Evolutionary conservation across 2,329 filamentous ascomycete species (phyloP), one percentile per base, ranked within the genome.

Genomic region (Huntiella bhutanensis): DNA sequence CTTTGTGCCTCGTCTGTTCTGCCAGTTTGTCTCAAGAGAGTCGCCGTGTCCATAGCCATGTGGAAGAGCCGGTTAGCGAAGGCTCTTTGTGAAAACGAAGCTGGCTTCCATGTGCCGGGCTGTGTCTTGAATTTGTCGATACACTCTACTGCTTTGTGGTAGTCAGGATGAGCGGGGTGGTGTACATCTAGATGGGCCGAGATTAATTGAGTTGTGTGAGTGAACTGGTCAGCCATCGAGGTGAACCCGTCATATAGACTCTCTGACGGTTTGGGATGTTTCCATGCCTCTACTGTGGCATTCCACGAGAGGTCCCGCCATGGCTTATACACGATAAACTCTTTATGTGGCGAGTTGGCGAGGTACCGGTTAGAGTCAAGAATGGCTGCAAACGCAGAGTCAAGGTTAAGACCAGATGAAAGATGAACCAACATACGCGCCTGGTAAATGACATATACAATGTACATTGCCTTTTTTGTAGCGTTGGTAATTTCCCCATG

Each of bases 151-250:
- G 73, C 73, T 1, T 62, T 61, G 2, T 59, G 56, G 16, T 67
- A 62, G 19, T 64, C 62, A 0, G 73, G 72, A 2, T 60, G 59
- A 0, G 66, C 66, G 0, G 73, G 73, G 53, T 76, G 72, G 48
- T 70, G 62, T 1, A 77, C 60, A 22, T 68, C 62, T 3, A 77
- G 60, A 52, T 76, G 73, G 0, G 72, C 71, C 32, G 62, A 60
- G 43, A 72, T 66, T 5, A 73, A 55, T 5, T 55, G 54, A 34
- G 67, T 56, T 1, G 60, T 56, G 17, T 54, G 34, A 7, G 33
- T 54, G 4, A 57, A 52, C 12, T 68, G 57, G 12, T 59, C 60
- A 42, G 63, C 57, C 16, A 66, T 67, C 4, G 63, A 60, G 34
- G 69, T 60, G 50, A 75, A 75, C 0, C 62, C 57, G 48, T 76